A percentile compares a stretch with the other conserved stretches of the same genome.
phyloP scores from a whole-genome alignment of 768 basidiomycete genomes.

The Amanita exitialis region DNA sequence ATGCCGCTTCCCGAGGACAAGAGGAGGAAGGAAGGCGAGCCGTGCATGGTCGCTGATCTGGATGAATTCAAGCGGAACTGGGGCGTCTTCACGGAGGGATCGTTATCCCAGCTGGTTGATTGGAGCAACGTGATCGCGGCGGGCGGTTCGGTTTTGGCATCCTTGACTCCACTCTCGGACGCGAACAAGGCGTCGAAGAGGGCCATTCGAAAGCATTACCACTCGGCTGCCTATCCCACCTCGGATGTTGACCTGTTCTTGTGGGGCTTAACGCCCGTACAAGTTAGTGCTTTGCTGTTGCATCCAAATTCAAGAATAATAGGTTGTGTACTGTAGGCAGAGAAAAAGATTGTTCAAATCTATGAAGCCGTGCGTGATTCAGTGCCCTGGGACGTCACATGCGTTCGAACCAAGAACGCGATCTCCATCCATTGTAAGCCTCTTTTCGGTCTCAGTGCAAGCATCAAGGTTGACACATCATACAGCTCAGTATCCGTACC shows the following conservation, averaged over 20 bases:
- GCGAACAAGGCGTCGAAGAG: slow-evolving; percentile 41
- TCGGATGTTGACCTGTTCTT: slow-evolving; percentile 59
- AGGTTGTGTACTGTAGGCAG: slow-evolving; percentile 27
- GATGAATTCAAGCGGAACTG: slow-evolving; percentile 59
- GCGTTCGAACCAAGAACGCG: slow-evolving; percentile 56
- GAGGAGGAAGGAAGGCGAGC: slow-evolving; percentile 39
- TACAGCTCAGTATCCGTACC: slow-evolving; percentile 55
- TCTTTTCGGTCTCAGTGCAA: neutral
- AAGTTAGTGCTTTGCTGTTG: slow-evolving; percentile 22
- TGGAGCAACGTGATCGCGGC: slow-evolving; percentile 60
- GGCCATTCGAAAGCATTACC: slow-evolving; percentile 47
- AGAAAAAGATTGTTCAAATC: slow-evolving; percentile 46
- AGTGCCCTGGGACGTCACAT: slow-evolving; percentile 60
- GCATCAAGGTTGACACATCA: too few species aligned
- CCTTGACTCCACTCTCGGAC: slow-evolving; percentile 40
- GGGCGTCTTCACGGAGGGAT: slow-evolving; percentile 52
- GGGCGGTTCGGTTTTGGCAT: slow-evolving; percentile 51
- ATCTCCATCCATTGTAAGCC: slow-evolving; percentile 27
- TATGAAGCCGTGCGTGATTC: slow-evolving; percentile 58
- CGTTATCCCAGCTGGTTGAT: slow-evolving; percentile 45
- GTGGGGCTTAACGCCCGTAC: slow-evolving; percentile 45
- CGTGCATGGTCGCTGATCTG: slow-evolving; percentile 35
- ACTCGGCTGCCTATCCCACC: slow-evolving; percentile 42
- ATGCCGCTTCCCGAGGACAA: slow-evolving; percentile 37
- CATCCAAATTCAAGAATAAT: neutral